phyloP scores from a whole-genome alignment of 441 rosid species.

The Arabidopsis hybrid region DNA sequence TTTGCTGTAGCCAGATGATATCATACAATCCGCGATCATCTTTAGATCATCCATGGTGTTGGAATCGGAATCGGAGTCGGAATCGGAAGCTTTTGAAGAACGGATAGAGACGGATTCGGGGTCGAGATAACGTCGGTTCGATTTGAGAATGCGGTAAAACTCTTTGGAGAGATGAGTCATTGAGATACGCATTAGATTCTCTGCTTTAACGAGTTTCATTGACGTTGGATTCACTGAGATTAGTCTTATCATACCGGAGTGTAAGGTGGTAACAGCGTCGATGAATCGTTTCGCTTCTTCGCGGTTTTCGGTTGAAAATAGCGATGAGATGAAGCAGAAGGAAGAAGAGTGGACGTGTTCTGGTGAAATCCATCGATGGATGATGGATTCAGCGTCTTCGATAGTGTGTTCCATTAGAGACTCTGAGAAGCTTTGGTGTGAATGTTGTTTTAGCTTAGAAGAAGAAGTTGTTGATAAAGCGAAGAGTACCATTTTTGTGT shows the following conservation, averaged over 20 bases:
- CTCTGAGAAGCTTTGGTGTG: conserved; percentile 54
- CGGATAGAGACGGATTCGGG: conserved; percentile 66
- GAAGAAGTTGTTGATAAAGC: conserved; percentile 19
- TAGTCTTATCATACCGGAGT: conserved; percentile 56
- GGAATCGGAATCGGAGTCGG: not conserved
- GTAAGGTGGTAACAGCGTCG: conserved; percentile 54
- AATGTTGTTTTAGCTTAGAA: conserved; percentile 30
- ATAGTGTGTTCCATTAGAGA: conserved; percentile 59
- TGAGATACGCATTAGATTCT: conserved; percentile 61
- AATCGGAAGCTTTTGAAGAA: not conserved
- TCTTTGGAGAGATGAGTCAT: conserved; percentile 72
- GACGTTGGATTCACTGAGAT: conserved; percentile 48
- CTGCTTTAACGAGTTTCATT: conserved; percentile 56
- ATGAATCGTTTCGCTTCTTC: conserved; percentile 62
- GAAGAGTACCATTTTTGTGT: conserved; percentile 21
- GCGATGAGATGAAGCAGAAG: conserved; percentile 37
- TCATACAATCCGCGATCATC: conserved; percentile 84
- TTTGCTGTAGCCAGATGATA: conserved; percentile 62
- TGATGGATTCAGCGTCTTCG: conserved; percentile 48
- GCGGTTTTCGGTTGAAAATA: conserved; percentile 50
- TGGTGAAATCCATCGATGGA: conserved; percentile 51
- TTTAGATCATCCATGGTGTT: conserved; percentile 62
- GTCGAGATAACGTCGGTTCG: conserved; percentile 49
- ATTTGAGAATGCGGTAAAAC: conserved; percentile 63
- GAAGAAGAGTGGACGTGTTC: conserved; percentile 18